Percentiles rank a stretch among this genome's conserved stretches.
These are phyloP conservation scores for Kokia cookei DNA, from an alignment of 441 rosid genomes.

Conservation along the genomic window DNA sequence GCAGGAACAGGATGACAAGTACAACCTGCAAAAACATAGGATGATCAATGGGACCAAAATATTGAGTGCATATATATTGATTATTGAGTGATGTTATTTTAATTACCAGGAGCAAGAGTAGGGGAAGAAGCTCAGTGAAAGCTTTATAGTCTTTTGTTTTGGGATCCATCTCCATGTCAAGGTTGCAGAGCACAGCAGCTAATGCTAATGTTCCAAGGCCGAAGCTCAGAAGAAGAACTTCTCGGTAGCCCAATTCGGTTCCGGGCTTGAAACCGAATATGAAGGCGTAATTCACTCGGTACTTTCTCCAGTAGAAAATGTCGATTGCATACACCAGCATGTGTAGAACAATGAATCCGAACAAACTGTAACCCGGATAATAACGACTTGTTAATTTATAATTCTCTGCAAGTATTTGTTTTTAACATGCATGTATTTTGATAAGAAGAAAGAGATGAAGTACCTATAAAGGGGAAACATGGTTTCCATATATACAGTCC, in stretches of 20 bases:
- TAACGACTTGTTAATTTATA: not conserved
- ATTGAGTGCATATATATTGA: not conserved
- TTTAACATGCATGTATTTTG: too few species aligned
- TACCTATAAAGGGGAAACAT: slow-evolving; percentile 84
- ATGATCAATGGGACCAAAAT: not conserved
- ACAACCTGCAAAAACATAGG: slow-evolving; percentile 30
- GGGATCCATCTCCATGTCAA: slow-evolving; percentile 79
- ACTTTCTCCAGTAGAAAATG: slow-evolving; percentile 70
- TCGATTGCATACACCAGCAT: slow-evolving; percentile 53
- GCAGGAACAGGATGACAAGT: slow-evolving; percentile 33
- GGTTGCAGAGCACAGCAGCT: slow-evolving; percentile 47
- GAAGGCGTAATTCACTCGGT: slow-evolving; percentile 69
- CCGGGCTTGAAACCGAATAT: slow-evolving; percentile 83
- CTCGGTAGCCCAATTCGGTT: slow-evolving; percentile 64
- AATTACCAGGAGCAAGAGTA: slow-evolving; percentile 36
- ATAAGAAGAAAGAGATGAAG: not conserved
- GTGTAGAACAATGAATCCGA: slow-evolving; percentile 67
- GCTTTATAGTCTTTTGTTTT: slow-evolving; percentile 28
- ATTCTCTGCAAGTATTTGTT: too few species aligned
- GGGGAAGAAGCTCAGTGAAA: slow-evolving; percentile 66
- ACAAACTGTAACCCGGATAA: slow-evolving; percentile 43
- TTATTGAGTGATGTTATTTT: not conserved
- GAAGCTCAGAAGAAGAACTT: slow-evolving; percentile 54
- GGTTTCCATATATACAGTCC: slow-evolving; percentile 49
- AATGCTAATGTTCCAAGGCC: slow-evolving; percentile 51